phyloP scores from a whole-genome alignment of 2,329 filamentous ascomycete species.

The Byssothecium circinans region DNA sequence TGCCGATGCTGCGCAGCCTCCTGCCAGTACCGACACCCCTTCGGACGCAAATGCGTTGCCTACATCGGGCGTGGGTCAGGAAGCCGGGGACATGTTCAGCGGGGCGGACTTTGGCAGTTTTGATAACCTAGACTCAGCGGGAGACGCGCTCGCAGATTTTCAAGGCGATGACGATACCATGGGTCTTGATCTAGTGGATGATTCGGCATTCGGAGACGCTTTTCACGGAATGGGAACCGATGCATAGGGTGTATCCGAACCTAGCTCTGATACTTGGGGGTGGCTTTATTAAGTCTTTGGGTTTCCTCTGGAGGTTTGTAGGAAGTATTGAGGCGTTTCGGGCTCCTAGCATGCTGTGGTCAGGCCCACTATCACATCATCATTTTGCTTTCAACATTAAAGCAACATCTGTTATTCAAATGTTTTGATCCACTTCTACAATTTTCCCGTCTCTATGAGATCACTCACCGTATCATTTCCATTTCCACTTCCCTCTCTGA shows the following conservation, averaged over 20 bases:
- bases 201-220: constrained; percentile 46
- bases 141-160: constrained; percentile 44
- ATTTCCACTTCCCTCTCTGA: neutral
- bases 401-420: neutral
- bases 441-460: neutral
- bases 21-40: constrained; percentile 18
- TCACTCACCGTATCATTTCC: neutral
- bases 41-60: constrained; percentile 18
- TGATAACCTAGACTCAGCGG: constrained; percentile 44
- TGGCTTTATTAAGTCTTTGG: neutral
- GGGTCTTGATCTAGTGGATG: constrained; percentile 42
- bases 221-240: constrained; percentile 41
- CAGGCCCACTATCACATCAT: neutral
- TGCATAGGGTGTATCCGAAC: constrained; percentile 16
- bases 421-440: no score
- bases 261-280: neutral
- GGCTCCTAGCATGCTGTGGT: neutral
- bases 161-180: constrained; percentile 42
- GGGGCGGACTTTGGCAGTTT: constrained; percentile 41
- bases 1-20: constrained; percentile 19
- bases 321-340: neutral
- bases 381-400: neutral
- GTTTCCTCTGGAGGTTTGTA: neutral
- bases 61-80: constrained; percentile 30
- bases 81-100: constrained; percentile 42